Base-by-base conservation (phyloP, 441 rosid species). In the Gossypium laxum region DNA sequence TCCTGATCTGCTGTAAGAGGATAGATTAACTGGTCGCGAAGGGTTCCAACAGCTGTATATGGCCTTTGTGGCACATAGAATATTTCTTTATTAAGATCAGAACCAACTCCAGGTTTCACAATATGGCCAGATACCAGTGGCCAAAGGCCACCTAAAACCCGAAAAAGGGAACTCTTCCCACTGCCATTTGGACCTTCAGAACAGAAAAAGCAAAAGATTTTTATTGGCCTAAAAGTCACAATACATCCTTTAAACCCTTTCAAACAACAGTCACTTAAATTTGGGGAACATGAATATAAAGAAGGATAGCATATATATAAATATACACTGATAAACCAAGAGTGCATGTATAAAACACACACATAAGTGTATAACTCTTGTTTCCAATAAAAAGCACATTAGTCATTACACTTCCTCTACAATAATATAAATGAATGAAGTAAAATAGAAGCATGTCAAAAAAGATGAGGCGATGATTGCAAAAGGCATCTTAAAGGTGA, bases 61-160 rank as follows among this genome's bases (percentile, higher is more conserved):
- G 99, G 99, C 77, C 98, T 89, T 74, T 96, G 98, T 2, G 99
- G 99, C 72, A 96, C 98, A 74, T 95, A 95, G 78, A 92, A 92
- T 15, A 96, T 92, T 86, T 96, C 99, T 81, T 92, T 93, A 74
- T 96, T 92, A 70, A 96, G 97, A 82, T 96, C 96, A 74, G 97
- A 91, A 82, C 99, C 99, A 72, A 93, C 87, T 43, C 99, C 98
- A 14, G 99, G 99, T 82, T 93, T 96, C 67, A 88, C 91, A 72
- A 96, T 96, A 81, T 85, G 90, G 58, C 99, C 99, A 72, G 97
- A 85, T 18, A 91, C 91, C 75, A 96, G 77, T 24, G 99, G 99
- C 99, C 99, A 96, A 74, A 96, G 90, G 69, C 99, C 99, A 80
- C 99, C 98, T 73, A 96, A 82, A 79, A 96, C 99, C 71, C 99